phyloP scores from a whole-genome alignment of 2,329 filamentous ascomycete species.

The Pyrenophora tritici-repentis region DNA sequence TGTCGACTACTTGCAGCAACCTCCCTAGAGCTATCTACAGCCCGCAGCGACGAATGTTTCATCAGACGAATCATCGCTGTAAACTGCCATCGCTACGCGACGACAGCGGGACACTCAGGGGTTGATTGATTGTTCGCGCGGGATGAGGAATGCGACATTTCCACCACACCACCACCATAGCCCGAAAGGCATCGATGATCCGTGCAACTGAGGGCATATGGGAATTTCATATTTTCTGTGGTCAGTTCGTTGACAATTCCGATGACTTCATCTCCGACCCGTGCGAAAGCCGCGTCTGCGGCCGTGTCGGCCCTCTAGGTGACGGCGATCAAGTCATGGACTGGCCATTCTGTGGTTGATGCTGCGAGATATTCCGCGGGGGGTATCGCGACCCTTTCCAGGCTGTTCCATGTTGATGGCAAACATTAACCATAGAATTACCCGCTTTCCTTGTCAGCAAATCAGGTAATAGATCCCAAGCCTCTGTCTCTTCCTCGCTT shows the following conservation, averaged over 20 bases:
- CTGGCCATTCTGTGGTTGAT: conserved; percentile 1
- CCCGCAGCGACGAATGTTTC: background rate
- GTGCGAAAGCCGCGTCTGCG: background rate
- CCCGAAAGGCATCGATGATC: background rate
- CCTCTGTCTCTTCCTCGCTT: no score
- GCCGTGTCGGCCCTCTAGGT: background rate
- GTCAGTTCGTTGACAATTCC: background rate
- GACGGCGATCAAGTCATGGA: background rate
- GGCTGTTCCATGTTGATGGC: background rate
- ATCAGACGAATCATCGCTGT: background rate
- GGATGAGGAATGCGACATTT: background rate
- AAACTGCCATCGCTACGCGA: background rate
- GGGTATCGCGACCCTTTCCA: background rate
- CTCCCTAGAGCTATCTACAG: background rate
- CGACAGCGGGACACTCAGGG: conserved; percentile 4
- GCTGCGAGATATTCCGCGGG: background rate
- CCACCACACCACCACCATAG: background rate
- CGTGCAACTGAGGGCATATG: background rate
- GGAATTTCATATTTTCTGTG: background rate
- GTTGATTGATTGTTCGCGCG: background rate
- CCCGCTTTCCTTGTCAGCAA: background rate
- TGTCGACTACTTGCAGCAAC: background rate
- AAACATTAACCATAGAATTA: background rate
- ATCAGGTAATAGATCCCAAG: background rate
- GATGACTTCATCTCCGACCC: conserved; percentile 13